phyloP scores from a whole-genome alignment of 371 early-diverging fungal species.

The Lichtheimia ornata region DNA sequence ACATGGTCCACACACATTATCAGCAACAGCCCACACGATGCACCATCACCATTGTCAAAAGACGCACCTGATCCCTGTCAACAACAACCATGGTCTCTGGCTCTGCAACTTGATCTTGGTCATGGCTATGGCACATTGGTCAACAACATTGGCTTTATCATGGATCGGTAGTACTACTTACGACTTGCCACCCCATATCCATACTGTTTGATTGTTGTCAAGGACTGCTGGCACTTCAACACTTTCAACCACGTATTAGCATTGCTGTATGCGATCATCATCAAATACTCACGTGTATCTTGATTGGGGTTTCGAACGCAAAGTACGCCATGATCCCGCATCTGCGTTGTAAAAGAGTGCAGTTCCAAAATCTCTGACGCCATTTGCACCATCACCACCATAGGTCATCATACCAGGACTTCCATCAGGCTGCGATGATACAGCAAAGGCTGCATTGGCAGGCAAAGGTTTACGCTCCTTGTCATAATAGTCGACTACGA shows the following conservation, averaged over 20 bases:
- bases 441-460: slow-evolving; percentile 26
- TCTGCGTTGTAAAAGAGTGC: too few species aligned
- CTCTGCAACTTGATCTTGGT: slow-evolving; percentile 6
- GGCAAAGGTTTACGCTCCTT: slow-evolving; percentile 51
- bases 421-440: slow-evolving; percentile 4
- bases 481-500: too few species aligned
- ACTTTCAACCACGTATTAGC: not conserved
- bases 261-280: not conserved
- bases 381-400: slow-evolving; percentile 15
- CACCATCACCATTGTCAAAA: too few species aligned
- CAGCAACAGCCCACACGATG: too few species aligned
- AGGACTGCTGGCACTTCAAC: slow-evolving; percentile 13
- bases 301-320: too few species aligned
- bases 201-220: slow-evolving; percentile 6
- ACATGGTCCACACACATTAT: too few species aligned
- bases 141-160: not conserved
- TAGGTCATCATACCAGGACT: slow-evolving; percentile 10
- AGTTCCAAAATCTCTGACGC: not conserved
- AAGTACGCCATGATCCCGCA: too few species aligned
- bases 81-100: not conserved
- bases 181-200: slow-evolving; percentile 22
- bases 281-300: not conserved
- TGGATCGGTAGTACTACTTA: not conserved
- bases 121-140: not conserved
- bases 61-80: too few species aligned